Evolutionary conservation across 2,329 filamentous ascomycete species (phyloP).

Genomic region (Paracoccidioides lutzii): DNA sequence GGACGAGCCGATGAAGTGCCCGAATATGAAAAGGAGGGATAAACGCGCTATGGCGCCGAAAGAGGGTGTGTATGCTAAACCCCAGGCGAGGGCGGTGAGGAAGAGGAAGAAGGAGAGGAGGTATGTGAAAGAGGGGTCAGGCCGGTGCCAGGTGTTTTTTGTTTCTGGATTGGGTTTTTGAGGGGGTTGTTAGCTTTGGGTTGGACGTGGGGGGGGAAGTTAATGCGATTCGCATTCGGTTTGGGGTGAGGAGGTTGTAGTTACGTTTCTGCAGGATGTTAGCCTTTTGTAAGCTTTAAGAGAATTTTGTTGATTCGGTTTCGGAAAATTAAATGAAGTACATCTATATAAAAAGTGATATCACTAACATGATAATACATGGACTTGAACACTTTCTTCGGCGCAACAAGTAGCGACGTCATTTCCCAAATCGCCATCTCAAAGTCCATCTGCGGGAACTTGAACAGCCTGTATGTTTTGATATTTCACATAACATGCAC

Average conservation of each 20-base stretch:
- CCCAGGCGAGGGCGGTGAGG: constrained; percentile 45
- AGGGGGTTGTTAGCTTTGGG: not conserved
- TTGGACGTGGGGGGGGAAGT: constrained; percentile 28
- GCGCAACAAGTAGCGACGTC: constrained; percentile 53
- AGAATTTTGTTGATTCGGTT: not conserved
- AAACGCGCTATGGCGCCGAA: constrained; percentile 36
- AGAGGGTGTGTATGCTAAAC: constrained; percentile 40
- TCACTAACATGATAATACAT: constrained; percentile 56
- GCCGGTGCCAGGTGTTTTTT: constrained; percentile 57
- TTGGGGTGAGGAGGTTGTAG: too few relatives aligned
- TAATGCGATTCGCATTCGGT: too few relatives aligned
- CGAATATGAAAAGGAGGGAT: constrained; percentile 37
- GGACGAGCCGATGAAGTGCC: constrained; percentile 50
- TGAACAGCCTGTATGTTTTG: constrained; percentile 51
- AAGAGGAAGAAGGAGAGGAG: constrained; percentile 54
- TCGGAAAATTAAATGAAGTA: not conserved
- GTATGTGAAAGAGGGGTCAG: constrained; percentile 58
- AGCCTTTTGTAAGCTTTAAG: not conserved
- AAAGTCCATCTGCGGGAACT: constrained; percentile 63
- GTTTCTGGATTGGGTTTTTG: constrained; percentile 39
- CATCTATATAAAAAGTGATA: not conserved
- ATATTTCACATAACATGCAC: not conserved
- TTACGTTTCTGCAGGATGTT: constrained; percentile 12
- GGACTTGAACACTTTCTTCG: constrained; percentile 58
- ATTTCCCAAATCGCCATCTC: constrained; percentile 64